Base-by-base conservation (phyloP, 441 rosid species). In the Hura crepitans region DNA sequence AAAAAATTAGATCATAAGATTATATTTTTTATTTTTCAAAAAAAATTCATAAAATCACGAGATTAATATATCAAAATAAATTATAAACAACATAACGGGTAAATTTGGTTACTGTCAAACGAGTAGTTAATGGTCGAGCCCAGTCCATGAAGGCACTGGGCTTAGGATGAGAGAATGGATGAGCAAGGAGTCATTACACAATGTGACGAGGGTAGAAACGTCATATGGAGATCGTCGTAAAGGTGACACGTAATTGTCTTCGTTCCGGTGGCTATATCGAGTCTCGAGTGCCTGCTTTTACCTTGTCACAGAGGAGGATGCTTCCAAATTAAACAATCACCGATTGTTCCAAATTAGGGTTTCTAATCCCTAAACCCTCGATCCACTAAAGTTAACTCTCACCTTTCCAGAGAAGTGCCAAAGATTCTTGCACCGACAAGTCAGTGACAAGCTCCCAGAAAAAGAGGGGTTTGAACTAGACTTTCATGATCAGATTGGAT, bases 401-500 rank as follows among this genome's bases (percentile, higher is more conserved):
- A n/a, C 28, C 25, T 47, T 28, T 33, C 27, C 4, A 3, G 13
- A 31, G 11, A 25, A 64, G 23, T 25, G 54, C 15, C 3, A 46
- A 27, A 45, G 1, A 13, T 45, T 46, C 17, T 11, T 2, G 5
- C 33, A 7, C 31, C 54, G 54, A 43, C 74, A 20, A 27, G 28
- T 20, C 12, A 3, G 13, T 13, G 13, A 12, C 46, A 42, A 42
- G 46, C 37, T 50, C 18, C 3, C 22, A 27, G 14, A 6, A 37
- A 4, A 42, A 30, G 14, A 66, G 62, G 58, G 22, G 70, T 18
- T n/a, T 50, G 35, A 12, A 33, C 63, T 56, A 15, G 53, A 15
- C 58, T 66, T 80, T 65, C 68, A 74, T 77, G 72, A 74, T 73
- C 75, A n/a, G 76, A 69, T 65, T 72, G 55, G 43, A 20, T 25